Percentiles rank a stretch among this genome's conserved stretches.
Conservation (phyloP, 2,329 filamentous ascomycete species). For the Alternaria atra region DNA sequence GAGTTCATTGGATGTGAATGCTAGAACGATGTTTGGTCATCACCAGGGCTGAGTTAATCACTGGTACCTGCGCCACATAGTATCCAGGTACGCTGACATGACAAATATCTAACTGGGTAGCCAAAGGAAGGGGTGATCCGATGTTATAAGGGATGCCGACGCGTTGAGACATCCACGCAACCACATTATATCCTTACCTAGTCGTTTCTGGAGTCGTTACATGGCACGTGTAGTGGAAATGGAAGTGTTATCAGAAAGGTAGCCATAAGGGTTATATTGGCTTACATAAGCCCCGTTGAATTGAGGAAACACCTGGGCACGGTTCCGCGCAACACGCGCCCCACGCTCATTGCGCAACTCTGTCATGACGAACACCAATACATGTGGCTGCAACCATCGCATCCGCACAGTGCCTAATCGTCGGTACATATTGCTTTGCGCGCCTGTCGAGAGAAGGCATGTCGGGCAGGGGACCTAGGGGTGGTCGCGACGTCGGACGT, state of each 20-base stretch:
- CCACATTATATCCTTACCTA: neutral
- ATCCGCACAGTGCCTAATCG: neutral
- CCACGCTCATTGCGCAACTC: neutral
- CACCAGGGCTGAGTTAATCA: neutral
- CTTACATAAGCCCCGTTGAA: neutral
- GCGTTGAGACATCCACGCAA: neutral
- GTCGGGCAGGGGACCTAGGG: slow-evolving; percentile 33
- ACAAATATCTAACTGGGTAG: neutral
- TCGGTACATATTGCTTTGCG: neutral
- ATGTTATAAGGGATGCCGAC: neutral
- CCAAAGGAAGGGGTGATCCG: neutral
- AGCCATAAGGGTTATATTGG: neutral
- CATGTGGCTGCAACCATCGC: neutral
- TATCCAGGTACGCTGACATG: neutral
- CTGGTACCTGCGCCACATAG: neutral
- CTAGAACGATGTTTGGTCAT: neutral
- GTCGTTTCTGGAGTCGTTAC: neutral
- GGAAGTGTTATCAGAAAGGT: neutral
- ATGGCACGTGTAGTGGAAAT: neutral
- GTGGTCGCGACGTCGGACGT: slow-evolving; percentile 21
- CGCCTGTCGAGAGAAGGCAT: slow-evolving; percentile 18
- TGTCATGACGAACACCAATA: neutral
- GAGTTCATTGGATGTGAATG: neutral
- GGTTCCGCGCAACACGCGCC: neutral
- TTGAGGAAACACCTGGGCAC: neutral